These are phyloP conservation scores for Torulaspora quercuum DNA, from an alignment of 805 yeast species.

Conservation along the genomic window DNA sequence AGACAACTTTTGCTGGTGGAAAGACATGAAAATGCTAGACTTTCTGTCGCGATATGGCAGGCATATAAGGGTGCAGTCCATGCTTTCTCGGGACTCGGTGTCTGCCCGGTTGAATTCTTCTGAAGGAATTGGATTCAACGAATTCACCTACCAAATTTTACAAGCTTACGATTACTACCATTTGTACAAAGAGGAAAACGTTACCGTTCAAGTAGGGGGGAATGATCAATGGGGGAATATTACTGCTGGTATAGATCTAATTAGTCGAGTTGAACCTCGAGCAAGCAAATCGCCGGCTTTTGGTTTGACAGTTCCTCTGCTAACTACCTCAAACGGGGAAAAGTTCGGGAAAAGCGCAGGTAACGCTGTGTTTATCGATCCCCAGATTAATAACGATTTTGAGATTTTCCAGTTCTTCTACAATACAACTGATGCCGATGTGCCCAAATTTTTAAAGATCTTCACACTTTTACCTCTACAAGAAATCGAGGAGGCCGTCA, in stretches of 20 bases:
- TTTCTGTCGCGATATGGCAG: slow-evolving; percentile 76
- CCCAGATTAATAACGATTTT: slow-evolving; percentile 69
- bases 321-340: slow-evolving; percentile 84
- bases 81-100: slow-evolving; percentile 87
- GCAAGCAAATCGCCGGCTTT: slow-evolving; percentile 41
- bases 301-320: slow-evolving; percentile 86
- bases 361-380: slow-evolving; percentile 86
- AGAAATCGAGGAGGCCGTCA: slow-evolving; percentile 53
- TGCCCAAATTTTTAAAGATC: slow-evolving; percentile 61
- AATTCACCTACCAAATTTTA: slow-evolving; percentile 85
- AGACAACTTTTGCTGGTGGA: slow-evolving; percentile 88
- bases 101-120: slow-evolving; percentile 65
- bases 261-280: slow-evolving; percentile 50
- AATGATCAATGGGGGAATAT: slow-evolving; percentile 99
- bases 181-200: slow-evolving; percentile 54
- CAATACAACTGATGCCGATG: slow-evolving; percentile 73
- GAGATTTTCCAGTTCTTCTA: slow-evolving; percentile 83
- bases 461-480: slow-evolving; percentile 74
- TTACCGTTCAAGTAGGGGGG: slow-evolving; percentile 85
- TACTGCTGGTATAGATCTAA: slow-evolving; percentile 90
- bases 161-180: slow-evolving; percentile 95
- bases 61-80: slow-evolving; percentile 74
- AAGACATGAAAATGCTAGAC: slow-evolving; percentile 65
- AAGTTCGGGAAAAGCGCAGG: slow-evolving; percentile 98
- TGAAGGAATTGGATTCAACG: slow-evolving; percentile 86